Evolutionary conservation across 192 early-diverging fungal species (phyloP).

Genomic region (Linderina pennispora): DNA sequence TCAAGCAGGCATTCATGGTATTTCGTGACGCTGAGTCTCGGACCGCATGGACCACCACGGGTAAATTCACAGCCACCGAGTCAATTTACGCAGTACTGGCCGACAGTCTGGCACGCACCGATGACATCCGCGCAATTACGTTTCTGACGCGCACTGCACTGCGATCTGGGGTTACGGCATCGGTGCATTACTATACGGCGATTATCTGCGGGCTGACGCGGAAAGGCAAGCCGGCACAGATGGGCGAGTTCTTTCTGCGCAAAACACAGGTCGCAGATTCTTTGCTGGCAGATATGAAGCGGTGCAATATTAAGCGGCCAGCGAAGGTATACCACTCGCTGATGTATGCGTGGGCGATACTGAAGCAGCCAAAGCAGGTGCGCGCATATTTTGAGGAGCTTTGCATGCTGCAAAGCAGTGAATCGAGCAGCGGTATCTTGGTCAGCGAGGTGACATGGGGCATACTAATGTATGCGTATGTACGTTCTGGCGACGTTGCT

Average conservation of each 20-base stretch:
- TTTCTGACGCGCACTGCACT: slow-evolving; percentile 5
- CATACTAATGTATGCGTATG: slow-evolving; percentile 24
- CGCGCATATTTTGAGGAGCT: slow-evolving; percentile 8
- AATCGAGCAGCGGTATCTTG: not conserved
- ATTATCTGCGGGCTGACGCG: slow-evolving; percentile 21
- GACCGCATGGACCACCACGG: not conserved
- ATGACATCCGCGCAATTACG: slow-evolving; percentile 14
- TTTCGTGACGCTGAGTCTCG: slow-evolving; percentile 15
- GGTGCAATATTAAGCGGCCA: slow-evolving; percentile 3
- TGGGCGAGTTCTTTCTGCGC: not conserved
- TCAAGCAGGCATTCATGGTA: slow-evolving; percentile 5
- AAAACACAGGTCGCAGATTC: slow-evolving; percentile 11
- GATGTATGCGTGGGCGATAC: slow-evolving; percentile 24
- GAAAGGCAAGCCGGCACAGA: not conserved
- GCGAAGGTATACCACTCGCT: slow-evolving; percentile 10
- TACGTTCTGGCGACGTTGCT: slow-evolving; percentile 3
- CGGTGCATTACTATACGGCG: slow-evolving; percentile 19
- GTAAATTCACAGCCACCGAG: slow-evolving; percentile 1
- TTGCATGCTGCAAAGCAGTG: not conserved
- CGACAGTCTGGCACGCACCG: slow-evolving; percentile 5
- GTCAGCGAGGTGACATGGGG: slow-evolving; percentile 19
- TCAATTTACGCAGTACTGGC: slow-evolving; percentile 14
- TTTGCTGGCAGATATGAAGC: slow-evolving; percentile 11
- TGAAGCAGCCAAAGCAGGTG: slow-evolving; percentile 5
- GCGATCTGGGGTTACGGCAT: not conserved